Base-by-base conservation (phyloP, 305 asterid genomes). In the Solanum chacoense region DNA sequence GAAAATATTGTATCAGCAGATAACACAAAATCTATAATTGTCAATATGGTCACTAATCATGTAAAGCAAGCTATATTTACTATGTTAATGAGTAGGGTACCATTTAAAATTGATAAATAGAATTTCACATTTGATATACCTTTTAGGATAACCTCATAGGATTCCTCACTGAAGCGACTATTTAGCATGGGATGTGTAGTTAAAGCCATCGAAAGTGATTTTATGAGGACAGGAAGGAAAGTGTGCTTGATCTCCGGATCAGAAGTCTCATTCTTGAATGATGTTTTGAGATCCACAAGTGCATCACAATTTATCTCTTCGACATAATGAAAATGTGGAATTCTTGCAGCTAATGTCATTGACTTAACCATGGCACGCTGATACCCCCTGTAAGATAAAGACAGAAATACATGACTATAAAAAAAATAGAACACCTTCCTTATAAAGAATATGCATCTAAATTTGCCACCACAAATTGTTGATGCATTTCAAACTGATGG, bases 321-420 rank as follows among this genome's bases (percentile, higher is more conserved):
- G 63, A 97, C 96, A 37, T 93, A 97, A 91, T 97, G 92, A 91
- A 97, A 97, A 95, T 97, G 98, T 20, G 99, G 99, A 92, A 97
- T 91, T 91, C 93, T 95, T 3, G 95, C 98, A 91, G 99, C 99
- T 88, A 94, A 85, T 42, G 98, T 93, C 98, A 97, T 97, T 11
- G 96, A 94, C 87, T 95, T 97, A 55, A 91, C 97, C 99, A 97
- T 97, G 45, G 99, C 98, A 80, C 99, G 99, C 88, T 94, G 98
- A 91, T 92, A 97, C 85, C 98, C 98, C 95, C 98, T 97, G 95
- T 89, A 92, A 87, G 74, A 24, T 45, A 14, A 83, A 65, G 87
- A 83, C 8, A 83, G 42, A 13, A 83, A 83, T 29, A 13, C 18
- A 11, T 29, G 73, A 83, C 42, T 31, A 50, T 22, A 18, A 45